A percentile compares a stretch with the other conserved stretches of the same genome.
Evolutionary conservation across 2,329 filamentous ascomycete species (phyloP).

Genomic region (Didymosphaeria variabile): DNA sequence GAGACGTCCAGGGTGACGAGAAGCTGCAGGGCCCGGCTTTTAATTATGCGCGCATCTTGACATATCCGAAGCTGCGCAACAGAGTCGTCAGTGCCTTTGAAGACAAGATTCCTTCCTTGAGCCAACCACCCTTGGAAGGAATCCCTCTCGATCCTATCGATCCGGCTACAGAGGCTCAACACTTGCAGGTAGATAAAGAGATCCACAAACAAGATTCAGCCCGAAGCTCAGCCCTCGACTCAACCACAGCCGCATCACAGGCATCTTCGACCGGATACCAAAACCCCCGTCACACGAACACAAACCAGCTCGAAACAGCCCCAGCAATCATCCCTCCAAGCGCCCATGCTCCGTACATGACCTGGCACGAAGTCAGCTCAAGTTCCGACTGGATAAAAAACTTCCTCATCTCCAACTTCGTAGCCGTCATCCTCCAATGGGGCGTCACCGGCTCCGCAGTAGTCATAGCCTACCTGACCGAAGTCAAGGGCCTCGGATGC

Average conservation of each 20-base stretch:
- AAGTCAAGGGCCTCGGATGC: neutral
- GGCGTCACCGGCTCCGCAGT: slow-evolving; percentile 1
- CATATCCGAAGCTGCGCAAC: slow-evolving; percentile 1
- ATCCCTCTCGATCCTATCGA: neutral
- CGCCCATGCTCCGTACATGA: neutral
- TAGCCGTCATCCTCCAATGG: slow-evolving; percentile 2
- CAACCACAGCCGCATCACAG: neutral
- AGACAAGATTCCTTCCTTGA: neutral
- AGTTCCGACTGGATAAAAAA: neutral
- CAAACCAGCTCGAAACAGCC: neutral
- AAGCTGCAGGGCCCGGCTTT: neutral
- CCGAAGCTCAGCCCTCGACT: neutral
- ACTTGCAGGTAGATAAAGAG: neutral
- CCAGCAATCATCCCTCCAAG: neutral
- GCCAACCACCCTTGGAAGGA: neutral
- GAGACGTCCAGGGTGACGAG: neutral
- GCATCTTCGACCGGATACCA: neutral
- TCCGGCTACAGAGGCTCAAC: neutral
- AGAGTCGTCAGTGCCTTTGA: neutral
- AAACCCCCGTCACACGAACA: neutral
- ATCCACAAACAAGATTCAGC: neutral
- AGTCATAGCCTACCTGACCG: slow-evolving; percentile 1
- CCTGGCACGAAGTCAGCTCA: neutral
- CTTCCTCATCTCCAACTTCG: neutral
- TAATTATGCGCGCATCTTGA: slow-evolving; percentile 5